Evolutionary conservation across 1,139 yeast genomes (phyloP).

Genomic region (Pichia sp.): DNA sequence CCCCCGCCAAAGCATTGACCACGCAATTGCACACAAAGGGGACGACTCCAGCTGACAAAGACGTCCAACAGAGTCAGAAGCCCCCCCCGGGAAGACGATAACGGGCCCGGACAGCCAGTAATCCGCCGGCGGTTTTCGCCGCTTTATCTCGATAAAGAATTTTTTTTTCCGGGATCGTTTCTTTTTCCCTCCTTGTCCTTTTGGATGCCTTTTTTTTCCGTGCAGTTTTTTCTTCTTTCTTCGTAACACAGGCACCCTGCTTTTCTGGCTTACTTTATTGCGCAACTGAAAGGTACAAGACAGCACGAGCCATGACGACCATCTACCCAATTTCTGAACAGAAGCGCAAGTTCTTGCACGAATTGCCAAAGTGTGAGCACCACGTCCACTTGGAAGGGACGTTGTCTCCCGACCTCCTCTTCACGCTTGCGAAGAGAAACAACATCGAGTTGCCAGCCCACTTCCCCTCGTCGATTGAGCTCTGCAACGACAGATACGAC

Average conservation of each 20-base stretch:
- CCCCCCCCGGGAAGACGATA: background rate
- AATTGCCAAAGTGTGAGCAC: conserved; percentile 78
- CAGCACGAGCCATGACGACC: background rate
- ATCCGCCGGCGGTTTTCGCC: background rate
- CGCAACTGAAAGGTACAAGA: too few relatives aligned
- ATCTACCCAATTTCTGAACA: conserved; percentile 17
- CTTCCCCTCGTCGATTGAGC: conserved; percentile 45
- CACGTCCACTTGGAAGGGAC: conserved; percentile 82
- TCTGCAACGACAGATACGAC: conserved; percentile 52
- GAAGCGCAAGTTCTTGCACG: conserved; percentile 46
- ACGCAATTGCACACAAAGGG: too few relatives aligned
- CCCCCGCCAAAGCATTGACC: too few relatives aligned
- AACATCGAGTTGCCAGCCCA: conserved; percentile 54
- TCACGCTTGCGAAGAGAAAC: conserved; percentile 58
- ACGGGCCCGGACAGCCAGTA: background rate
- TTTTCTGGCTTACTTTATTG: background rate
- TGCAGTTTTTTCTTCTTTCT: background rate
- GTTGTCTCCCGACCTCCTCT: conserved; percentile 63
- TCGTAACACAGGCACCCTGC: background rate
- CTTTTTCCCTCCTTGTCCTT: background rate
- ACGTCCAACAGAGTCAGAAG: background rate
- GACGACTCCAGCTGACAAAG: background rate
- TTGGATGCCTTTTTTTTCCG: background rate
- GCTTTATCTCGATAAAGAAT: background rate
- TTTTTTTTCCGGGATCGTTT: background rate